These are phyloP conservation scores for Daldinia caldariorum DNA, from an alignment of 495 filamentous ascomycete genomes.

Conservation along the genomic window DNA sequence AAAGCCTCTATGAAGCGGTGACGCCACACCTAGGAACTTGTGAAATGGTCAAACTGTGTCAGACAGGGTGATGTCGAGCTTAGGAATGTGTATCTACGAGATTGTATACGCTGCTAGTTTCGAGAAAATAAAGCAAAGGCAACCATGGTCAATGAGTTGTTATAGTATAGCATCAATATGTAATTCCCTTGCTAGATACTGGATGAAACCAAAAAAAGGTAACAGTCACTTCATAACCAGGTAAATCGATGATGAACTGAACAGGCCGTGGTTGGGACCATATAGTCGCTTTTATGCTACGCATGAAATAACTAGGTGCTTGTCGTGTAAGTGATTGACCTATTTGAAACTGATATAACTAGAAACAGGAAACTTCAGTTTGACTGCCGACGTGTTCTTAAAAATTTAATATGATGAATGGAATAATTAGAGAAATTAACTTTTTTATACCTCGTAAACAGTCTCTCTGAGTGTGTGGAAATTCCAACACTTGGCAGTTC, in stretches of 20 bases:
- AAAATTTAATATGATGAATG: conserved; percentile 19
- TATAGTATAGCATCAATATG: background rate
- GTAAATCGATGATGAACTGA: too few relatives aligned
- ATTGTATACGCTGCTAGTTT: background rate
- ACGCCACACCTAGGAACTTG: background rate
- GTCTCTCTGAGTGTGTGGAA: background rate
- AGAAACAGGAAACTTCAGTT: background rate
- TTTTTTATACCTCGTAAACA: conserved; percentile 24
- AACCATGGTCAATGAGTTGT: background rate
- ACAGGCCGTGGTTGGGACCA: background rate
- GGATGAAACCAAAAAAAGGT: too few relatives aligned
- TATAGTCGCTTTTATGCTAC: background rate
- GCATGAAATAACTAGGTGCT: too few relatives aligned
- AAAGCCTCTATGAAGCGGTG: conserved; percentile 32
- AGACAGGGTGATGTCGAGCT: background rate
- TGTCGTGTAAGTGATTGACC: too few relatives aligned
- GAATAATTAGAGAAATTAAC: conserved; percentile 30
- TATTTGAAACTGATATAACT: background rate
- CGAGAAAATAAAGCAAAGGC: background rate
- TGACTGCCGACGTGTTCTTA: background rate
- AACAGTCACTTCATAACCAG: too few relatives aligned
- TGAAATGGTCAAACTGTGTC: background rate
- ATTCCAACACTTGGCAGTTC: background rate
- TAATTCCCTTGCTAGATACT: background rate
- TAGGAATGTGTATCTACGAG: background rate